Percentiles rank a stretch among this genome's conserved stretches.
These are phyloP conservation scores for Trichoderma asperellum DNA, from an alignment of 2,329 filamentous ascomycete species.

Conservation along the genomic window DNA sequence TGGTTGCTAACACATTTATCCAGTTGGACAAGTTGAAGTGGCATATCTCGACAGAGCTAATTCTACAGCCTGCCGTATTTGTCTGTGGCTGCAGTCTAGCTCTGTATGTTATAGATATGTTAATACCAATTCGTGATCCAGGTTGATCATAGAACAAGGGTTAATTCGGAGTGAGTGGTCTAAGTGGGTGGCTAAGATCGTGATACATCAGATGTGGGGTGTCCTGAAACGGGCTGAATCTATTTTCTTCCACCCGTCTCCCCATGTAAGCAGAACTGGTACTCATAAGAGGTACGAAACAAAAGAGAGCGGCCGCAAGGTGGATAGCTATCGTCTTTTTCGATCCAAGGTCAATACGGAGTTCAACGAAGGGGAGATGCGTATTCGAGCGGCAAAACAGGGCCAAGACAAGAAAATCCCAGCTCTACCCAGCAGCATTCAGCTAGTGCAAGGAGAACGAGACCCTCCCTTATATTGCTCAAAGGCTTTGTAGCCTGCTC, in stretches of 20 bases:
- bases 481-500: slow-evolving; percentile 6
- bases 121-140: slow-evolving; percentile 4
- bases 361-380: not conserved
- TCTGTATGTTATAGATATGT: not conserved
- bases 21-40: not conserved
- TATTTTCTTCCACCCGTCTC: slow-evolving; percentile 2
- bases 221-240: slow-evolving; percentile 28
- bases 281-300: not conserved
- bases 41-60: not conserved
- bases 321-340: not conserved
- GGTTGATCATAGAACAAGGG: slow-evolving; percentile 12
- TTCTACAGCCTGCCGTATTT: not conserved
- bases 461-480: not conserved
- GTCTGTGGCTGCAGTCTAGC: not conserved
- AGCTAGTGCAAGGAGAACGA: not conserved
- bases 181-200: slow-evolving; percentile 27
- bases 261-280: not conserved
- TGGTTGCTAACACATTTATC: not conserved
- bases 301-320: not conserved
- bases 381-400: not conserved
- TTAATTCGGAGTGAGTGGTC: slow-evolving; percentile 10
- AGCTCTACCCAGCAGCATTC: not conserved
- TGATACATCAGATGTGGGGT: slow-evolving; percentile 28
- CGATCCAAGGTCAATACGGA: not conserved
- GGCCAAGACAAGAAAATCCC: not conserved